Evolutionary conservation across 441 rosid species (phyloP).

Genomic region (Rhodomyrtus psidioides): DNA sequence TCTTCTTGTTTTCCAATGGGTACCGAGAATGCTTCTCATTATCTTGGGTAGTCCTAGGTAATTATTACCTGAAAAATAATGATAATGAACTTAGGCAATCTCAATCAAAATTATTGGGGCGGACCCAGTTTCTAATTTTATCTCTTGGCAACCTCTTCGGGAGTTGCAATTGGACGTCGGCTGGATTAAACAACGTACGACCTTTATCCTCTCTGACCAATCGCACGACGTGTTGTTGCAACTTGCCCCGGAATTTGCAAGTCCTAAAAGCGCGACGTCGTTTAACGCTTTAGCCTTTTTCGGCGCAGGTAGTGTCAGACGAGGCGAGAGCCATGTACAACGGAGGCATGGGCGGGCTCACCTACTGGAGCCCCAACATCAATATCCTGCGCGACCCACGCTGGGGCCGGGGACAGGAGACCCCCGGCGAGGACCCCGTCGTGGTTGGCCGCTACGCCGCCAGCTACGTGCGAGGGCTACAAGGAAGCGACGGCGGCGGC

Average conservation of each 20-base stretch:
- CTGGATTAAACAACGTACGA: neutral
- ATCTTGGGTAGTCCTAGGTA: neutral
- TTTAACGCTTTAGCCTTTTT: neutral
- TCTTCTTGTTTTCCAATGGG: neutral
- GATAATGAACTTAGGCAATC: neutral
- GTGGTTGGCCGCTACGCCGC: neutral
- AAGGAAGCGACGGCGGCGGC: neutral
- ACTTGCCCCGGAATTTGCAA: neutral
- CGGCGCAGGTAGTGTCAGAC: neutral
- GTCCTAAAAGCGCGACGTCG: no score
- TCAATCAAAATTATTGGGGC: neutral
- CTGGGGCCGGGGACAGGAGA: slow-evolving; percentile 5
- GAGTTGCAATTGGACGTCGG: neutral
- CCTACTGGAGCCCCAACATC: slow-evolving; percentile 1
- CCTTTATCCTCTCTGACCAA: neutral
- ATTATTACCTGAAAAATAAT: neutral
- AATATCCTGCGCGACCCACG: neutral
- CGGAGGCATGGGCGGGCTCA: neutral
- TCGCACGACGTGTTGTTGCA: neutral
- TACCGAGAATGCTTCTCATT: neutral
- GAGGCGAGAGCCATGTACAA: neutral
- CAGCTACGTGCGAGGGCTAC: slow-evolving; percentile 1
- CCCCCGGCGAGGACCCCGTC: slow-evolving; percentile 6
- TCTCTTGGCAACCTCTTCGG: neutral
- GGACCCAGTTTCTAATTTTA: neutral